These are phyloP conservation scores for Aschersonia sp. DNA, from an alignment of 2,329 filamentous ascomycete genomes.

Conservation along the genomic window DNA sequence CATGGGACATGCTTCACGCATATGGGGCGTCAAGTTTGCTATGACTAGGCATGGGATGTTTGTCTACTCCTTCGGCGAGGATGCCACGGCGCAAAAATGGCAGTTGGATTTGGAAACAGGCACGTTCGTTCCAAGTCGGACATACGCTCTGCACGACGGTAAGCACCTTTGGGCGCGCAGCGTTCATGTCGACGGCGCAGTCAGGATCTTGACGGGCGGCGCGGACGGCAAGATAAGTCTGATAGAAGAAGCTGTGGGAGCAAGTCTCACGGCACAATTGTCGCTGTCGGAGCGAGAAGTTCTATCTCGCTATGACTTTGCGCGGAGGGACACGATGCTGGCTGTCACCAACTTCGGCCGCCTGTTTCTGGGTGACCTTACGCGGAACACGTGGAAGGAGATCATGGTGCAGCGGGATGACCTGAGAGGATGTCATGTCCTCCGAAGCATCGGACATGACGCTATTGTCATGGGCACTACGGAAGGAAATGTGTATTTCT, in stretches of 20 bases:
- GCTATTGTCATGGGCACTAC: conserved; percentile 33
- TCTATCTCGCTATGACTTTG: conserved; percentile 50
- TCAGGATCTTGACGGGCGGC: conserved; percentile 59
- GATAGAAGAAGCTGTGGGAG: conserved; percentile 14
- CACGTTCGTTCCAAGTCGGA: conserved; percentile 35
- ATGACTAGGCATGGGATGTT: conserved; percentile 11
- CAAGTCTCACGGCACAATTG: conserved; percentile 12
- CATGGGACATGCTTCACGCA: conserved; percentile 80
- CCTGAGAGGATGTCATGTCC: conserved; percentile 31
- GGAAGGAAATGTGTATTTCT: conserved; percentile 32
- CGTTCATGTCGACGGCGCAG: conserved; percentile 15
- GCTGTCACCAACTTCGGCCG: conserved; percentile 46
- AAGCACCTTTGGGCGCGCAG: conserved; percentile 84
- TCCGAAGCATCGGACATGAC: conserved; percentile 23
- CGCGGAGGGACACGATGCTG: conserved; percentile 37
- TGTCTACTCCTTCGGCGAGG: conserved; percentile 73
- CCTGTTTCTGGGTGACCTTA: conserved; percentile 32
- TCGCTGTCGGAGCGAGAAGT: conserved; percentile 23
- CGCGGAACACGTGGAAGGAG: conserved; percentile 25
- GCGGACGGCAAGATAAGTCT: conserved; percentile 58
- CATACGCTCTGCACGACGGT: conserved; percentile 56
- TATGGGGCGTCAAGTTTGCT: conserved; percentile 70
- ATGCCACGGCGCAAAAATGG: conserved; percentile 67
- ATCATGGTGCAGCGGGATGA: conserved; percentile 21
- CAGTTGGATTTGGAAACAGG: conserved; percentile 8